phyloP scores from a whole-genome alignment of 2,329 filamentous ascomycete species.

The Celoporthe dispersa region DNA sequence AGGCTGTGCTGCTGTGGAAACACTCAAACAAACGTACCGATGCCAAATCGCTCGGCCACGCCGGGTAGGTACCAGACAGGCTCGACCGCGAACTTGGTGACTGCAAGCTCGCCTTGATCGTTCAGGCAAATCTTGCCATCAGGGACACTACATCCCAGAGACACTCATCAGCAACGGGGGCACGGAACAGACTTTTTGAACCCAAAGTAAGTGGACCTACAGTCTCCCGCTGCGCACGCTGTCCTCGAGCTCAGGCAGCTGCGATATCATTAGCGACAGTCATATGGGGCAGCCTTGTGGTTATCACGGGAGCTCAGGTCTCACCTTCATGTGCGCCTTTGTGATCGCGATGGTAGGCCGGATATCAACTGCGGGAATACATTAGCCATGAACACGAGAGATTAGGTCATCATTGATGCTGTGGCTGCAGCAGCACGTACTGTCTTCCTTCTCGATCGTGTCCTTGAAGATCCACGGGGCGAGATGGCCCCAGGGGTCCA shows the following conservation, averaged over 20 bases:
- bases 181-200: background rate
- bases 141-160: constrained; percentile 48
- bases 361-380: constrained; percentile 66
- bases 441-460: constrained; percentile 74
- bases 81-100: constrained; percentile 97
- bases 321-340: constrained; percentile 84
- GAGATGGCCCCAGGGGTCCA: constrained; percentile 93
- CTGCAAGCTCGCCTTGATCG: constrained; percentile 80
- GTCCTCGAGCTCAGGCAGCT: constrained; percentile 89
- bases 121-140: constrained; percentile 94
- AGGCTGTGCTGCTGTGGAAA: constrained; percentile 14
- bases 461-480: constrained; percentile 83
- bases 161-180: background rate
- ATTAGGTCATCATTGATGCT: background rate
- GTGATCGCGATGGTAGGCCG: constrained; percentile 91
- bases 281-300: background rate
- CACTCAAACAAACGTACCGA: constrained; percentile 56
- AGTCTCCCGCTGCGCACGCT: constrained; percentile 81
- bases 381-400: constrained; percentile 25
- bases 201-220: constrained; percentile 42
- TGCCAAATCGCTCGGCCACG: constrained; percentile 90
- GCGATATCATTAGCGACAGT: constrained; percentile 14
- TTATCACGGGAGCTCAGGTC: background rate
- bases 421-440: constrained; percentile 41
- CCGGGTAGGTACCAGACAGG: constrained; percentile 89